These are phyloP conservation scores for Apiotrichum akiyoshidainum DNA, from an alignment of 1,284 basidiomycete genomes.

Conservation along the genomic window DNA sequence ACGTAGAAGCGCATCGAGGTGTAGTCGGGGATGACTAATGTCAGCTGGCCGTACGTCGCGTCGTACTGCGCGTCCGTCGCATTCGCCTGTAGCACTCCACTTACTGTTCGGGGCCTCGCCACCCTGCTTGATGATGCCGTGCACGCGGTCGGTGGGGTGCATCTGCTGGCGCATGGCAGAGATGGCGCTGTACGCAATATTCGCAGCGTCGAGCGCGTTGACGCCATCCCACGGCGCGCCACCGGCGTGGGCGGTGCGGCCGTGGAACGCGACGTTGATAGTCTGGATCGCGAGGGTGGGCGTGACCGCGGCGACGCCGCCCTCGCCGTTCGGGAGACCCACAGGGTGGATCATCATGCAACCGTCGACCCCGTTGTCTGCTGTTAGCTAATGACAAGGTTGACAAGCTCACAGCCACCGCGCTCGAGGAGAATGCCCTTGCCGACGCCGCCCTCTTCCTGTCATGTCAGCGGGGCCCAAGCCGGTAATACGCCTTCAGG, in stretches of 20 bases:
- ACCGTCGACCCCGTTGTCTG: slow-evolving; percentile 24
- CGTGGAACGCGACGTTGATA: slow-evolving; percentile 34
- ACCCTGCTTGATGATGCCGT: slow-evolving; percentile 52
- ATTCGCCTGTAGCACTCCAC: no score
- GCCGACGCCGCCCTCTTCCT: slow-evolving; percentile 72
- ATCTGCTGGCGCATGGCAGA: slow-evolving; percentile 70
- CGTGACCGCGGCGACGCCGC: slow-evolving; percentile 19
- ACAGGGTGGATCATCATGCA: slow-evolving; percentile 35
- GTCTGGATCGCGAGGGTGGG: slow-evolving; percentile 31
- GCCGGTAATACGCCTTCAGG: no score
- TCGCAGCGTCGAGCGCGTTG: slow-evolving; percentile 80
- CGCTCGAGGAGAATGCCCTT: slow-evolving; percentile 70
- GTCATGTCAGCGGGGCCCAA: not conserved
- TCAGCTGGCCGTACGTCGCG: no score
- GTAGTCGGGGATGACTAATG: slow-evolving; percentile 68
- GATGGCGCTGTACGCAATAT: slow-evolving; percentile 70
- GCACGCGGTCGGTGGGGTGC: slow-evolving; percentile 17
- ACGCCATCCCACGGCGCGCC: slow-evolving; percentile 61
- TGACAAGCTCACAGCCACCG: slow-evolving; percentile 67
- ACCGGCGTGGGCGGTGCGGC: slow-evolving; percentile 66
- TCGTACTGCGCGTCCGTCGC: no score
- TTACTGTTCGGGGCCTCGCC: slow-evolving; percentile 56
- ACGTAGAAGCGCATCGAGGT: slow-evolving; percentile 65
- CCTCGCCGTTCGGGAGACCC: not conserved
- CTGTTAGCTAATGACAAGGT: not conserved